Conservation (phyloP, 23 red algal species). For the Gracilaria caudata region DNA sequence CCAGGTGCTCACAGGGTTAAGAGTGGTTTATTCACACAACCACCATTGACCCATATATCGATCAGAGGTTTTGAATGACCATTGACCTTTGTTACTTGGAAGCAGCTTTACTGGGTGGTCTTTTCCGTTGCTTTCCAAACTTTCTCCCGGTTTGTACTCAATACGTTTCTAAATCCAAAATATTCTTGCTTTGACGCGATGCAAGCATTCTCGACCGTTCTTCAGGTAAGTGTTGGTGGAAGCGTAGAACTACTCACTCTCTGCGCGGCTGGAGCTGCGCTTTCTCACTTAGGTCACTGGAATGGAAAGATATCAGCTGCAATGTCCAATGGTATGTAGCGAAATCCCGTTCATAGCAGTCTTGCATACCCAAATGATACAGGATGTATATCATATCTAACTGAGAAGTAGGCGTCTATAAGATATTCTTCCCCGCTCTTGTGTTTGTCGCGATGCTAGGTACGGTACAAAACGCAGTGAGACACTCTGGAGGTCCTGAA, state of each 20-base stretch:
- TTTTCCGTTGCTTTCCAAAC: not conserved
- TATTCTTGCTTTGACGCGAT: not conserved
- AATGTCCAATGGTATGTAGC: slow-evolving; percentile 33
- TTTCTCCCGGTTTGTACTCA: not conserved
- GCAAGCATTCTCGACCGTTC: slow-evolving; percentile 5
- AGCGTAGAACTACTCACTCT: slow-evolving; percentile 39
- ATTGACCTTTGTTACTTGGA: no score
- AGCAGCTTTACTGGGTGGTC: no score
- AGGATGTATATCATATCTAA: not conserved
- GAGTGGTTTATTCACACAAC: no score
- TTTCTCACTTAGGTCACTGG: slow-evolving; percentile 36
- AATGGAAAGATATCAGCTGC: slow-evolving; percentile 8
- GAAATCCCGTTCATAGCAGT: no score
- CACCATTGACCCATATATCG: no score
- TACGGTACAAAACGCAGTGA: slow-evolving; percentile 9
- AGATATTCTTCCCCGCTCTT: slow-evolving; percentile 28
- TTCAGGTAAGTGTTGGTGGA: slow-evolving; percentile 39
- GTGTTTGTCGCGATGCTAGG: slow-evolving; percentile 31
- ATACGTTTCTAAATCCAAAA: not conserved
- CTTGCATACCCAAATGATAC: not conserved
- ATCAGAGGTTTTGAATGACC: no score
- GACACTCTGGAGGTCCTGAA: not conserved
- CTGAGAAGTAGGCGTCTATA: slow-evolving; percentile 11
- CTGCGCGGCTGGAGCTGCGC: slow-evolving; percentile 1
- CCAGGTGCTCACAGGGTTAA: no score